These are phyloP conservation scores for Phytophthora sp. DNA, from an alignment of 352 stramenopile species.

Conservation along the genomic window DNA sequence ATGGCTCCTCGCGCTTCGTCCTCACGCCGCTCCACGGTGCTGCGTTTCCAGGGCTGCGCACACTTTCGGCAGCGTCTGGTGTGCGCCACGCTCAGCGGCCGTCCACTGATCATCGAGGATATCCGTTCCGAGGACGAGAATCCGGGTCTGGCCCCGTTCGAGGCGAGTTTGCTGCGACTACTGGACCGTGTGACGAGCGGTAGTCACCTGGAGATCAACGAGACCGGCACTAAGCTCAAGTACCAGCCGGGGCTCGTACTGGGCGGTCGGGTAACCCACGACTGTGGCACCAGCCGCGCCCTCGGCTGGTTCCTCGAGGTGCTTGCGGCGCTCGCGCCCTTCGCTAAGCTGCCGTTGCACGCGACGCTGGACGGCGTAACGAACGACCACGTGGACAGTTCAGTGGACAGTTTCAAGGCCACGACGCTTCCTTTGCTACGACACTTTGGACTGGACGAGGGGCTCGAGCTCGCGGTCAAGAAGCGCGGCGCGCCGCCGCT, in stretches of 20 bases:
- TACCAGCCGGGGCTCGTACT: slow-evolving; percentile 97
- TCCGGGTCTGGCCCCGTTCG: slow-evolving; percentile 95
- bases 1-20: slow-evolving; percentile 23
- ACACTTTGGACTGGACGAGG: slow-evolving; percentile 96
- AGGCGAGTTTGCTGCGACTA: slow-evolving; percentile 97
- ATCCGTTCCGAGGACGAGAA: slow-evolving; percentile 95
- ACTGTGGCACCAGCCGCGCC: slow-evolving; percentile 91
- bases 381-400: slow-evolving; percentile 92
- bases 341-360: slow-evolving; percentile 96
- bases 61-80: slow-evolving; percentile 96
- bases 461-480: slow-evolving; percentile 87
- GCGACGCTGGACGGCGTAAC: slow-evolving; percentile 96
- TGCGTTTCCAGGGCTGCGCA: slow-evolving; percentile 80
- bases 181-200: slow-evolving; percentile 98
- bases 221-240: slow-evolving; percentile 97
- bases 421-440: slow-evolving; percentile 95
- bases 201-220: slow-evolving; percentile 98
- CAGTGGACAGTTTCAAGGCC: slow-evolving; percentile 94
- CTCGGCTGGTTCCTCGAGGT: slow-evolving; percentile 99
- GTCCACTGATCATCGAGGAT: slow-evolving; percentile 94
- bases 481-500: slow-evolving; percentile 91
- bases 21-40: slow-evolving; percentile 33
- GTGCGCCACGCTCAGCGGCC: slow-evolving; percentile 91
- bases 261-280: slow-evolving; percentile 94
- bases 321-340: slow-evolving; percentile 96